Conservation (phyloP, 139 green algal species). For the Volvox reticuliferus region DNA sequence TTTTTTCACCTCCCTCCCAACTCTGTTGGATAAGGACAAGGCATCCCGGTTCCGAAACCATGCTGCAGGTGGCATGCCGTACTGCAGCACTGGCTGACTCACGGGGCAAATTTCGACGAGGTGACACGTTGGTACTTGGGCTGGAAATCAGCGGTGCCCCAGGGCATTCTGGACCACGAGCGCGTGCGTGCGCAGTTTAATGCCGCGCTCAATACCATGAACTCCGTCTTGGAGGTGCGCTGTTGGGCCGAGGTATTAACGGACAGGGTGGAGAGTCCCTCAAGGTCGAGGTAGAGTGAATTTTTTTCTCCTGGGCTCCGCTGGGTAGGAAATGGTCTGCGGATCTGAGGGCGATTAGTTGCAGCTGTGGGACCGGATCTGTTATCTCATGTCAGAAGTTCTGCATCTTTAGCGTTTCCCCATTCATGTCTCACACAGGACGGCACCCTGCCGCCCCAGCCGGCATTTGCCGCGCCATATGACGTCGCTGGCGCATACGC, state of each 20-base stretch:
- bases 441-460: slow-evolving; percentile 32
- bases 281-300: too few relatives aligned
- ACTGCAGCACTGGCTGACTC: slow-evolving; percentile 89
- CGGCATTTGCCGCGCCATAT: neutral
- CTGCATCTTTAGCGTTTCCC: too few relatives aligned
- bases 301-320: too few relatives aligned
- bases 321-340: too few relatives aligned
- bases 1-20: too few relatives aligned
- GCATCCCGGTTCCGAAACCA: too few relatives aligned
- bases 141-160: slow-evolving; percentile 83
- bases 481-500: neutral
- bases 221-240: slow-evolving; percentile 76
- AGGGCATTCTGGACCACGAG: slow-evolving; percentile 81
- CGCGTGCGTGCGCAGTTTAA: slow-evolving; percentile 83
- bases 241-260: neutral
- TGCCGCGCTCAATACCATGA: slow-evolving; percentile 92
- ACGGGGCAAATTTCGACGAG: slow-evolving; percentile 89
- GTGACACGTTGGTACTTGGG: slow-evolving; percentile 94
- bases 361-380: too few relatives aligned
- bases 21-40: too few relatives aligned
- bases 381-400: too few relatives aligned
- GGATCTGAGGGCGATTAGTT: too few relatives aligned
- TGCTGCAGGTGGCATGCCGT: slow-evolving; percentile 79
- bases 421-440: neutral
- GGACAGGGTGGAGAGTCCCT: too few relatives aligned